These are phyloP conservation scores for Bidens hawaiensis DNA, from an alignment of 140 eudicot genomes.

Conservation along the genomic window DNA sequence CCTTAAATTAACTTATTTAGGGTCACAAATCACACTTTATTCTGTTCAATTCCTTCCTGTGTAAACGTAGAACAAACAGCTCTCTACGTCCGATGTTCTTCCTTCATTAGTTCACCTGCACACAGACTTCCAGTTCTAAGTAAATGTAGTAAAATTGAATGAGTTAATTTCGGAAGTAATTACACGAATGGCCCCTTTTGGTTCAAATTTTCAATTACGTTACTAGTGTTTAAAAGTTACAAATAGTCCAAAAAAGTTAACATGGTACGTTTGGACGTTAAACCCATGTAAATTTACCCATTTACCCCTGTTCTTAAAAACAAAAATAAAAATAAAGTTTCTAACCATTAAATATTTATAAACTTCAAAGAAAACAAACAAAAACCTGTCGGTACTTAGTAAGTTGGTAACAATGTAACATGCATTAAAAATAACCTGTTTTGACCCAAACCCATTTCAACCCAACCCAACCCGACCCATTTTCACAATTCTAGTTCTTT, in stretches of 20 bases:
- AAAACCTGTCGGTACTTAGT: background rate
- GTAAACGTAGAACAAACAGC: conserved; percentile 1
- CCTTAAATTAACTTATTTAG: conserved; percentile 19
- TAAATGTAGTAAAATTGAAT: background rate
- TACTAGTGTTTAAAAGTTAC: too few relatives aligned
- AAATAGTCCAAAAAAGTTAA: too few relatives aligned
- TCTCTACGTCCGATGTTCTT: conserved; percentile 23
- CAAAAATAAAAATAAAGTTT: too few relatives aligned
- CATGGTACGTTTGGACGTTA: too few relatives aligned
- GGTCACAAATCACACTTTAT: conserved; percentile 22
- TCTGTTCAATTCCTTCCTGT: conserved; percentile 11
- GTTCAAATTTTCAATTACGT: background rate
- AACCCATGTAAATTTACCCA: too few relatives aligned
- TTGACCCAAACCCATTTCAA: background rate
- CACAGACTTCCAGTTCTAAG: background rate
- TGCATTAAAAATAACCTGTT: background rate
- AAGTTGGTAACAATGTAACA: too few relatives aligned
- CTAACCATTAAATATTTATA: background rate
- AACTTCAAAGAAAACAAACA: background rate
- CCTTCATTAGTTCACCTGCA: conserved; percentile 30
- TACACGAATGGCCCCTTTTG: background rate
- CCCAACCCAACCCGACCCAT: background rate
- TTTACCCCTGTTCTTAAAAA: too few relatives aligned
- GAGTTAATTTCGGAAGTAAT: background rate
- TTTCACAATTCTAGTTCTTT: background rate